phyloP scores from a whole-genome alignment of 1,284 basidiomycete species.

The Bjerkandera adusta region DNA sequence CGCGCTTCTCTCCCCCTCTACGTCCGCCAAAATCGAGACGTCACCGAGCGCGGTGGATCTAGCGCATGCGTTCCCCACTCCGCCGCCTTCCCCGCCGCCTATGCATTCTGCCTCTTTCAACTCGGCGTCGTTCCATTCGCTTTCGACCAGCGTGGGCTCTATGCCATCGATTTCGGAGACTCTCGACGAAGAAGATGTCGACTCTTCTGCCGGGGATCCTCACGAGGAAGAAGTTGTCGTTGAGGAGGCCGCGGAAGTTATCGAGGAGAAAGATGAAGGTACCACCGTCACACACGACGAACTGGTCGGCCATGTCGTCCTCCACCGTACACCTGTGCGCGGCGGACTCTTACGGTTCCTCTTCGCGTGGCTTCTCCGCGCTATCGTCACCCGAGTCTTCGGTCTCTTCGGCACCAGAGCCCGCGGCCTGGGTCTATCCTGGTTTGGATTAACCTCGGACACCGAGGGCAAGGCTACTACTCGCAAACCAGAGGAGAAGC shows the following conservation, averaged over 20 bases:
- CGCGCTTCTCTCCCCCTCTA: slow-evolving; percentile 14
- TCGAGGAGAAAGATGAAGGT: not conserved
- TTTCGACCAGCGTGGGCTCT: not conserved
- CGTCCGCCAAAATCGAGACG: slow-evolving; percentile 6
- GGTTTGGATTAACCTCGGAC: not conserved
- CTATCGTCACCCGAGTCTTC: slow-evolving; percentile 5
- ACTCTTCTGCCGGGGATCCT: not conserved
- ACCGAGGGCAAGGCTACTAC: not conserved
- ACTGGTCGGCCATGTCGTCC: not conserved
- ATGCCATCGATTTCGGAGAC: slow-evolving; percentile 5
- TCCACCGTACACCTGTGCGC: not conserved
- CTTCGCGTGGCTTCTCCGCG: slow-evolving; percentile 10
- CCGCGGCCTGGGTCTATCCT: slow-evolving; percentile 2
- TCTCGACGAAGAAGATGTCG: slow-evolving; percentile 1
- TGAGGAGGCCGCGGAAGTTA: not conserved
- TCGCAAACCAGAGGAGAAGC: not conserved
- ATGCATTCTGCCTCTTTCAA: not conserved
- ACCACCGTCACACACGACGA: not conserved
- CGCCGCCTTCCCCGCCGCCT: slow-evolving; percentile 17
- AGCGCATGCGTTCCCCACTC: slow-evolving; percentile 14
- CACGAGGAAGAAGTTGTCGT: not conserved
- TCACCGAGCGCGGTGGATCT: slow-evolving; percentile 1
- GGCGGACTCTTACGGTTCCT: slow-evolving; percentile 7
- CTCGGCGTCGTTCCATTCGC: not conserved
- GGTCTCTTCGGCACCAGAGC: not conserved